A percentile compares a stretch with the other conserved stretches of the same genome.
These are phyloP conservation scores for Mortierella sp. DNA, from an alignment of 371 early-diverging fungal genomes.

Conservation along the genomic window DNA sequence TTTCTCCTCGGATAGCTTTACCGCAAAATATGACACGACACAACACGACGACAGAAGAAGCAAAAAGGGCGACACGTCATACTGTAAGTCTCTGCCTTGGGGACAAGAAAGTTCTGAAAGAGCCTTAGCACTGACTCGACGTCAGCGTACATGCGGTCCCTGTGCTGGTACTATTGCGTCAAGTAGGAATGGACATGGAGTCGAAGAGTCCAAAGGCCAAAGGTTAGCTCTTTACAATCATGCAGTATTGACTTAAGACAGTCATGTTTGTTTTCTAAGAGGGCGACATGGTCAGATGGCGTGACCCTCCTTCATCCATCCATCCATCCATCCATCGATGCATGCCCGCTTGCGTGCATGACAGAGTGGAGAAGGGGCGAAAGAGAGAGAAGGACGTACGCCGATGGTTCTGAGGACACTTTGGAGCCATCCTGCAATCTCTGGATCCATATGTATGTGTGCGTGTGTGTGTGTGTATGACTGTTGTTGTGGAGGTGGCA, in stretches of 20 bases:
- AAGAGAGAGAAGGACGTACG: slow-evolving; percentile 6
- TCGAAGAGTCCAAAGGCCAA: background rate
- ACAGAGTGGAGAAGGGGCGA: background rate
- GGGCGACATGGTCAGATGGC: background rate
- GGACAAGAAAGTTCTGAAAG: slow-evolving; percentile 72
- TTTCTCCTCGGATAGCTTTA: no score
- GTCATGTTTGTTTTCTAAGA: background rate
- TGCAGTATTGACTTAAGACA: background rate
- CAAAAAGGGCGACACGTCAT: slow-evolving; percentile 40
- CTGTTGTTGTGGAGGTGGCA: background rate
- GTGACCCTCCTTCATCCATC: background rate
- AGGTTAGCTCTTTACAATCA: background rate
- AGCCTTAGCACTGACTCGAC: slow-evolving; percentile 77
- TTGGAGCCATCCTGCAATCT: slow-evolving; percentile 57
- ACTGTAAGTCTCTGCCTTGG: slow-evolving; percentile 83
- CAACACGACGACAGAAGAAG: background rate
- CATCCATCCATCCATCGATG: background rate
- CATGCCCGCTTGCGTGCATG: background rate
- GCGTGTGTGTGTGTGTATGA: background rate
- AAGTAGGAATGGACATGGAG: background rate
- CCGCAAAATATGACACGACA: background rate
- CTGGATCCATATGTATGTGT: slow-evolving; percentile 40
- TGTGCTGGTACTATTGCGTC: slow-evolving; percentile 71
- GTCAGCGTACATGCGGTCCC: slow-evolving; percentile 78
- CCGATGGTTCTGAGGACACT: slow-evolving; percentile 50